Evolutionary conservation across 2,329 filamentous ascomycete species (phyloP).

Genomic region (Penicillium sp.): DNA sequence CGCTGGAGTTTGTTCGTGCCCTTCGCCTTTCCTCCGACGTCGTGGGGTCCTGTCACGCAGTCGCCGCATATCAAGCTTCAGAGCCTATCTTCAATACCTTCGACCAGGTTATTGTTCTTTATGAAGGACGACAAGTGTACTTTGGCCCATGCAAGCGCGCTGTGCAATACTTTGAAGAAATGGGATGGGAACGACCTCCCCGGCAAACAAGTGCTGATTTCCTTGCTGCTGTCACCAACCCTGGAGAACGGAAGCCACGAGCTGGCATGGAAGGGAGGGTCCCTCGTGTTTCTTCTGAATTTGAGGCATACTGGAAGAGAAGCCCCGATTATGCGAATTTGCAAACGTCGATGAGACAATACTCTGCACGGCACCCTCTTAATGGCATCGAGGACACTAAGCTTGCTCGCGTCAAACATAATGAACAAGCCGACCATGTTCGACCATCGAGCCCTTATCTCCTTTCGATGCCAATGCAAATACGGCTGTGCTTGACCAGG

Average conservation of each 20-base stretch:
- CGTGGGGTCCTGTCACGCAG: conserved; percentile 47
- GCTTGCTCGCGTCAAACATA: too few species aligned
- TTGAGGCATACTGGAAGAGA: conserved; percentile 50
- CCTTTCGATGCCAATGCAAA: too few species aligned
- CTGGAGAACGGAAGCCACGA: conserved; percentile 52
- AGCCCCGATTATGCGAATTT: conserved; percentile 31
- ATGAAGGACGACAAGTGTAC: conserved; percentile 73
- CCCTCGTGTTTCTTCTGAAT: conserved; percentile 64
- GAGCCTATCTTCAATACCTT: conserved; percentile 57
- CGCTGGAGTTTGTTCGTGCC: conserved; percentile 54
- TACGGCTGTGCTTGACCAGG: too few species aligned
- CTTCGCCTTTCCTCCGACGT: conserved; percentile 50
- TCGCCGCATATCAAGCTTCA: conserved; percentile 55
- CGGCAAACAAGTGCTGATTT: conserved; percentile 67
- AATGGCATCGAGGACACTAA: conserved; percentile 26
- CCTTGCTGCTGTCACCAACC: conserved; percentile 63
- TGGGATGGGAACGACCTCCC: conserved; percentile 63
- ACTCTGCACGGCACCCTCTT: conserved; percentile 30
- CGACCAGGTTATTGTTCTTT: conserved; percentile 68
- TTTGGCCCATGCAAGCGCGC: conserved; percentile 51
- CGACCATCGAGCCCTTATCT: too few species aligned
- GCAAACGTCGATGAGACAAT: conserved; percentile 32
- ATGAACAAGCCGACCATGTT: too few species aligned
- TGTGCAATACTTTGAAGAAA: conserved; percentile 56
- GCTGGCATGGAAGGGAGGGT: conserved; percentile 57